Percentiles rank a stretch among this genome's conserved stretches.
Evolutionary conservation across 2,329 filamentous ascomycete genomes (phyloP).

Genomic region (Paraphaeosphaeria sporulosa): DNA sequence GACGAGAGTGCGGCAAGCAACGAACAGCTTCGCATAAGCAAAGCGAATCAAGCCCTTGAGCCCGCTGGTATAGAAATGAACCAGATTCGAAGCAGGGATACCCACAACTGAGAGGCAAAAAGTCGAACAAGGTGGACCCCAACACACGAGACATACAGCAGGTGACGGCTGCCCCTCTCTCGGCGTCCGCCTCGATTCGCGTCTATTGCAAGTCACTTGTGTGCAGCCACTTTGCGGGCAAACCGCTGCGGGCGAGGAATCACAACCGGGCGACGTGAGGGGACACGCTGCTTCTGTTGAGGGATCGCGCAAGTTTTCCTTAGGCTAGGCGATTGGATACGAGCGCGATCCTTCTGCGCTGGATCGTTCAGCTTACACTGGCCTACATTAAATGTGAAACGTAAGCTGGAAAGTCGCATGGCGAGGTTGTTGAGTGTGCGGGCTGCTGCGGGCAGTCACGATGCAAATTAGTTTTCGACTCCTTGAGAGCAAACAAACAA

Average conservation of each 20-base stretch:
- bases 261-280: neutral
- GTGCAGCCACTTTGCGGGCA: neutral
- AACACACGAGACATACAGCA: neutral
- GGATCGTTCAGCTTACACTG: constrained; percentile 4
- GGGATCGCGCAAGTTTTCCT: neutral
- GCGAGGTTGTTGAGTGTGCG: neutral
- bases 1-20: neutral
- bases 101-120: neutral
- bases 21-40: neutral
- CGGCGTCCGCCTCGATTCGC: neutral
- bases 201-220: neutral
- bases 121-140: neutral
- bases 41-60: neutral
- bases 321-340: neutral
- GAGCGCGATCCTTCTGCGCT: neutral
- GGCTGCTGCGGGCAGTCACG: neutral
- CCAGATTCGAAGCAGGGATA: constrained; percentile 1
- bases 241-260: neutral
- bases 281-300: neutral
- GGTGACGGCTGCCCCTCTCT: constrained; percentile 1
- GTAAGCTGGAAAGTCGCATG: constrained; percentile 3
- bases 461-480: neutral
- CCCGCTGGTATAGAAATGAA: neutral
- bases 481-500: neutral
- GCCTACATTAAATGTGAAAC: neutral